Evolutionary conservation across 2,329 filamentous ascomycete species (phyloP).

Genomic region (Fusarium equiseti): DNA sequence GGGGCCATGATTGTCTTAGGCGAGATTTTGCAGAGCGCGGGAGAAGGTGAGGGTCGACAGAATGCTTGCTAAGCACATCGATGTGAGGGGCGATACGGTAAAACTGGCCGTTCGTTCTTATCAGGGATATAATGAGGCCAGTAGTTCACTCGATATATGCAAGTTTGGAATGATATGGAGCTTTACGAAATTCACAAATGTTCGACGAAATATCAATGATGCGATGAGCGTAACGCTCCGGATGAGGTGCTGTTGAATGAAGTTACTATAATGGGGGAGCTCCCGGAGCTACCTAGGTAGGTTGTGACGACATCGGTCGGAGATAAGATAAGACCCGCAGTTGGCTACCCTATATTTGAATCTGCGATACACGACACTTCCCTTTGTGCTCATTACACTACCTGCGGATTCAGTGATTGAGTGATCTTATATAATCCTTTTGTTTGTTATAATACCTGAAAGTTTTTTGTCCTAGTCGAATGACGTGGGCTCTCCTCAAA

Average conservation of each 20-base stretch:
- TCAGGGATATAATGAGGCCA: slow-evolving; percentile 3
- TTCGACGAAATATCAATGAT: slow-evolving; percentile 35
- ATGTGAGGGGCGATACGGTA: slow-evolving; percentile 24
- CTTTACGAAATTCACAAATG: neutral
- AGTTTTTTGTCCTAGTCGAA: slow-evolving; percentile 16
- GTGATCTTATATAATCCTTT: neutral
- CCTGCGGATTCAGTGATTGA: neutral
- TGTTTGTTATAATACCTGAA: slow-evolving; percentile 9
- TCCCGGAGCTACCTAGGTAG: slow-evolving; percentile 27
- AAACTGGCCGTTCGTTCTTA: neutral
- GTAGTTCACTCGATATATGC: slow-evolving; percentile 15
- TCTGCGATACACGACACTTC: neutral
- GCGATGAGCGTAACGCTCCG: slow-evolving; percentile 24
- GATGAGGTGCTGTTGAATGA: slow-evolving; percentile 17
- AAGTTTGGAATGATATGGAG: neutral
- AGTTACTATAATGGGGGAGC: slow-evolving; percentile 19
- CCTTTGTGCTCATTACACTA: neutral
- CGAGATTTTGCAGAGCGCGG: neutral
- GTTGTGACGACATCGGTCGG: slow-evolving; percentile 44
- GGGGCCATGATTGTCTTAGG: slow-evolving; percentile 28
- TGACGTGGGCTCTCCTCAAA: slow-evolving; percentile 7
- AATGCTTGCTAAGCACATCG: slow-evolving; percentile 41
- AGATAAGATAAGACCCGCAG: slow-evolving; percentile 40
- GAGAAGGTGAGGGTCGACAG: neutral
- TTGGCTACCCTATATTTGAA: slow-evolving; percentile 23